Evolutionary conservation across 768 basidiomycete species (phyloP).

Genomic region (Trametes sanguinea): DNA sequence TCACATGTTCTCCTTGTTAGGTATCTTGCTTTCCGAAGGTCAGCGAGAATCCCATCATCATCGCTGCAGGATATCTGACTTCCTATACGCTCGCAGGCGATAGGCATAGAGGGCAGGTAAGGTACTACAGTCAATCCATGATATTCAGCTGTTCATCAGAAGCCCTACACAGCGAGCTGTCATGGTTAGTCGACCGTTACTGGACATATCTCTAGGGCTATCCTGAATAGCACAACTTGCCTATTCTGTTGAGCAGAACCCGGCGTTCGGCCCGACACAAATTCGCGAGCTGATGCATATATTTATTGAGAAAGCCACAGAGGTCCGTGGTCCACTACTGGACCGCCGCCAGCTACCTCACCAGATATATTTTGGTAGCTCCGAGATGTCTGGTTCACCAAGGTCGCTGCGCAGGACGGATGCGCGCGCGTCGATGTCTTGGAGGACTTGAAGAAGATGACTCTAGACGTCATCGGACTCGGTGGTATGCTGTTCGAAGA

Average conservation of each 20-base stretch:
- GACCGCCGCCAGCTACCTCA: no score
- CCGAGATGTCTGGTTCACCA: neutral
- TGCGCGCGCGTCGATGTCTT: neutral
- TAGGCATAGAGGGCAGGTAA: neutral
- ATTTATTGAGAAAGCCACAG: slow-evolving; percentile 29
- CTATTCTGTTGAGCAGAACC: slow-evolving; percentile 22
- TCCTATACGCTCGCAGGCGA: neutral
- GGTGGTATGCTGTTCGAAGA: neutral
- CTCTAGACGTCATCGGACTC: slow-evolving; percentile 5
- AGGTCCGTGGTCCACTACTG: slow-evolving; percentile 7
- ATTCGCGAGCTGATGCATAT: slow-evolving; percentile 25
- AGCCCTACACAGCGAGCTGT: neutral
- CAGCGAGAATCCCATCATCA: neutral
- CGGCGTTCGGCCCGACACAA: slow-evolving; percentile 33
- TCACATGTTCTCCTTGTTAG: neutral
- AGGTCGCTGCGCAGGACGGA: neutral
- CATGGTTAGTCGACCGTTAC: neutral
- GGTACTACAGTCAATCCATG: no score
- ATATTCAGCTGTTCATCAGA: no score
- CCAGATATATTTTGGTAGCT: neutral
- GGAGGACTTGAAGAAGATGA: neutral
- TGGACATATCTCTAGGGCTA: no score
- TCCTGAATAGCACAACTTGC: no score
- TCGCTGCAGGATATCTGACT: no score
- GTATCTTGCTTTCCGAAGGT: neutral